These are phyloP conservation scores for Hypoxylon lenormandii DNA, from an alignment of 495 filamentous ascomycete genomes.

Conservation along the genomic window DNA sequence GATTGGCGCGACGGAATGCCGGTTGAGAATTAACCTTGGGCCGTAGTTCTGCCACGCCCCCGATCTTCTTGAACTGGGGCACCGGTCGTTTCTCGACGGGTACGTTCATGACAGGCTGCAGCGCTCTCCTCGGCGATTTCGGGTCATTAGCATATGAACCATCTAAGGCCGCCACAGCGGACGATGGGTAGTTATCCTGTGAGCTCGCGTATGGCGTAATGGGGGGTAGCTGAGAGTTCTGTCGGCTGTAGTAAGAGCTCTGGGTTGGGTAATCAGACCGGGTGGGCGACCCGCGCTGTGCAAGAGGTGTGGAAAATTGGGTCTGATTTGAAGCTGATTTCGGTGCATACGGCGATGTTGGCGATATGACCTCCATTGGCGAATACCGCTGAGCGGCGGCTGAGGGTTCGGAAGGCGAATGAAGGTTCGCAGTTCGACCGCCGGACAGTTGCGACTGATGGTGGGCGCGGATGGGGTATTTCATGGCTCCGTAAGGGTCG, in stretches of 20 bases:
- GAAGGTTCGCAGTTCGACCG: constrained; percentile 61
- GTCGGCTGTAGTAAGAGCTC: constrained; percentile 64
- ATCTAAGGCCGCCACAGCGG: constrained; percentile 75
- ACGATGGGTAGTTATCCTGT: constrained; percentile 73
- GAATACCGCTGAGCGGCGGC: constrained; percentile 91
- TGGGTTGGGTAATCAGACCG: constrained; percentile 62
- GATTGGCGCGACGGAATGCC: constrained; percentile 90
- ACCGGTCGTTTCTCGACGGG: constrained; percentile 74
- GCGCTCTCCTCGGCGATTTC: constrained; percentile 73
- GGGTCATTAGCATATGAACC: constrained; percentile 77
- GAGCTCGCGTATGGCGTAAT: constrained; percentile 73
- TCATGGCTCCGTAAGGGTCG: constrained; percentile 82
- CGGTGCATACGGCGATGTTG: constrained; percentile 64
- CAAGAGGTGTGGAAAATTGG: constrained; percentile 58
- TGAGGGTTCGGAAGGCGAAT: constrained; percentile 78
- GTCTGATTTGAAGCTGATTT: constrained; percentile 54
- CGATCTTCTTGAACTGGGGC: constrained; percentile 85
- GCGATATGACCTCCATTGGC: constrained; percentile 84
- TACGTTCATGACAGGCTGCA: constrained; percentile 61
- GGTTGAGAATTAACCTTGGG: constrained; percentile 88
- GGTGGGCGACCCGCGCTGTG: constrained; percentile 65
- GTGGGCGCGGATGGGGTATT: constrained; percentile 80
- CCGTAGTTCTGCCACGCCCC: constrained; percentile 76
- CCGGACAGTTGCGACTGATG: constrained; percentile 69
- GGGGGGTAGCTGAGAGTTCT: constrained; percentile 73